These are phyloP conservation scores for Zalaria sp. DNA, from an alignment of 2,329 filamentous ascomycete genomes.

Conservation along the genomic window DNA sequence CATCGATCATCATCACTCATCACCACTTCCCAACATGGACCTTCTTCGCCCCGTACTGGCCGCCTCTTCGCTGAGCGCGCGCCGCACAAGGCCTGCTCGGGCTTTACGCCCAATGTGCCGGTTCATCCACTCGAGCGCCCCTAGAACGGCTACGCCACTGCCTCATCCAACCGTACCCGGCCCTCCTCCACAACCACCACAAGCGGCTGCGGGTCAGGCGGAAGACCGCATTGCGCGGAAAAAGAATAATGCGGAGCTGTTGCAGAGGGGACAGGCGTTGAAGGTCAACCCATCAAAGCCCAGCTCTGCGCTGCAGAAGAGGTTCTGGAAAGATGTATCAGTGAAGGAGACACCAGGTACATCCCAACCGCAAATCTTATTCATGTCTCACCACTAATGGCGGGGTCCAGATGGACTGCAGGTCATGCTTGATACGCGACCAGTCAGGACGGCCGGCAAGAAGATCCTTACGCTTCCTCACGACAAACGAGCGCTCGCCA, in stretches of 20 bases:
- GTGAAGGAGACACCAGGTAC: slow-evolving; percentile 54
- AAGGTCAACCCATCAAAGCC: slow-evolving; percentile 30
- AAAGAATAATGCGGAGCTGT: slow-evolving; percentile 34
- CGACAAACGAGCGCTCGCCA: slow-evolving; percentile 67
- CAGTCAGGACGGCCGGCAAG: slow-evolving; percentile 66
- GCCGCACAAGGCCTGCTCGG: slow-evolving; percentile 6
- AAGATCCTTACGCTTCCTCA: slow-evolving; percentile 55
- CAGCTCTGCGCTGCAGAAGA: slow-evolving; percentile 42
- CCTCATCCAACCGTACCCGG: slow-evolving; percentile 43
- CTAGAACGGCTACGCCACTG: slow-evolving; percentile 38
- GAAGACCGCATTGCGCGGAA: slow-evolving; percentile 34
- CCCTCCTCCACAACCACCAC: slow-evolving; percentile 44
- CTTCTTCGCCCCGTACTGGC: slow-evolving; percentile 7
- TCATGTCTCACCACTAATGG: neutral
- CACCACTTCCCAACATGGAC: neutral
- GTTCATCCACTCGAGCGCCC: slow-evolving; percentile 27
- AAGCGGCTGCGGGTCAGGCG: slow-evolving; percentile 32
- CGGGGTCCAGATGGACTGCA: slow-evolving; percentile 34
- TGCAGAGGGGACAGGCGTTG: slow-evolving; percentile 31
- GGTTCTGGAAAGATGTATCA: slow-evolving; percentile 80
- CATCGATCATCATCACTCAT: neutral
- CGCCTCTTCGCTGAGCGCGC: slow-evolving; percentile 18
- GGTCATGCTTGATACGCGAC: slow-evolving; percentile 63
- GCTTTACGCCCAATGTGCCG: slow-evolving; percentile 10
- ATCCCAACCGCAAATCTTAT: slow-evolving; percentile 5